Evolutionary conservation across 768 basidiomycete genomes (phyloP), one percentile per base, ranked within the genome.

Genomic region (Suillus plorans): DNA sequence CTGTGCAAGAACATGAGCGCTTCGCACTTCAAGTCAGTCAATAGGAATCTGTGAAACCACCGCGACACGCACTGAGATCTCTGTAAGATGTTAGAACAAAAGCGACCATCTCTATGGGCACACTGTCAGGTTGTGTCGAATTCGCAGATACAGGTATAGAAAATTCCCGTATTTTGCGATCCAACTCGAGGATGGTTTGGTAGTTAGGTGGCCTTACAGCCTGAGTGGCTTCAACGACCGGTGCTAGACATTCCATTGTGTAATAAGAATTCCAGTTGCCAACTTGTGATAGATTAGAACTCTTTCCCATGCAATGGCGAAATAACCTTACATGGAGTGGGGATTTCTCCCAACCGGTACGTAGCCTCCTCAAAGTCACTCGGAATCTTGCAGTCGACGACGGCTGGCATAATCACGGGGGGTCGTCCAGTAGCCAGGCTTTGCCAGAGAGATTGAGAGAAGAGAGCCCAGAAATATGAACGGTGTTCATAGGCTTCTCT

Each of bases 1-100:
- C 86, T 80, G 70, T 88, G 87, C 16, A 88, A 74, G 69, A 81
- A 84, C 60, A 88, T 67, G 14, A 86, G 76, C 70, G 85, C 85
- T 87, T 64, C 42, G 5, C 41, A 66, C 31, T 47, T 64, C 37
- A 66, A 57, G 66, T 65, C 18, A 49, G 60, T 47, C n/a, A 57
- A 31, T 55, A 25, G 5, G 34, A 44, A 58, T 64, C 3, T 36
- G 41, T n/a, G 41, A n/a, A 8, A 36, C 36, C 2, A 20, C 44
- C 9, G 0, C 10, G 39, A 42, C 59, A 73, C 71, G 60, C 59
- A 84, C 84, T 77, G 44, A 83, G 74, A 64, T 81, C 82, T 57
- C 78, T 78, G 69, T 84, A 82, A 66, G 82, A 80, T 2, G 79
- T 80, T 31, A 77, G 80, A 13, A 78, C 74, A 65, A 78, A 82